Base-by-base conservation (phyloP, 352 stramenopile species). In the Globisporangium lucens region DNA sequence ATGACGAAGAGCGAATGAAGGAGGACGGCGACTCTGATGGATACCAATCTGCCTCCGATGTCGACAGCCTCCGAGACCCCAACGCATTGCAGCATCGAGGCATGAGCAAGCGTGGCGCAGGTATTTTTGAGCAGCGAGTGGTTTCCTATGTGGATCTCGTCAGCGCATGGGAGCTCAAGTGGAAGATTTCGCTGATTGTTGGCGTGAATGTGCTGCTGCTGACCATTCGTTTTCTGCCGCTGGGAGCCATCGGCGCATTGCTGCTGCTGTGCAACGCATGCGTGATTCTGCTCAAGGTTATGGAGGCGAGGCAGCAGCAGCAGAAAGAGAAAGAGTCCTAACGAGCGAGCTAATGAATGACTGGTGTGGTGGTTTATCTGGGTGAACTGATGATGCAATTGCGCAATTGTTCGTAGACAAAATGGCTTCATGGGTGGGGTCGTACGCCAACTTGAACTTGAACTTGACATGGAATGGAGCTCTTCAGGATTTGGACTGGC, bases 11-110 rank as follows among this genome's bases (percentile, higher is more conserved):
- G 17, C 27, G 72, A 29, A 70, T 79, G 13, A 72, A 80, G 10
- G 70, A 79, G 8, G 78, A 71, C 9, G 76, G 80, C 15, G 75
- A 80, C n/a, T 68, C 53, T 10, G 66, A 70, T 15, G 69, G 62
- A 17, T 56, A 71, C 17, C 49, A 59, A 24, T 59, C 43, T 30
- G 47, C 15, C 13, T 66, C 61, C 1, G 61, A 66, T 15, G 29
- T 5, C 24, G 51, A 57, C 8, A 13, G 6, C 24, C 13, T 36
- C n/a, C 51, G 15, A 17, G 15, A 8, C 29, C 27, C n/a, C 15
- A 59, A 24, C 41, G 15, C 41, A 49, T 7, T 49, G 41, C 29
- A 59, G 27, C 15, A 24, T 27, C 8, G 29, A 33, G 29, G 3
- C 5, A 33, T 33, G 29, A 33, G 13, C 27, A 57, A 36, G 43